phyloP scores from a whole-genome alignment of 352 stramenopile genomes.

The Halophytophthora batemanensis region DNA sequence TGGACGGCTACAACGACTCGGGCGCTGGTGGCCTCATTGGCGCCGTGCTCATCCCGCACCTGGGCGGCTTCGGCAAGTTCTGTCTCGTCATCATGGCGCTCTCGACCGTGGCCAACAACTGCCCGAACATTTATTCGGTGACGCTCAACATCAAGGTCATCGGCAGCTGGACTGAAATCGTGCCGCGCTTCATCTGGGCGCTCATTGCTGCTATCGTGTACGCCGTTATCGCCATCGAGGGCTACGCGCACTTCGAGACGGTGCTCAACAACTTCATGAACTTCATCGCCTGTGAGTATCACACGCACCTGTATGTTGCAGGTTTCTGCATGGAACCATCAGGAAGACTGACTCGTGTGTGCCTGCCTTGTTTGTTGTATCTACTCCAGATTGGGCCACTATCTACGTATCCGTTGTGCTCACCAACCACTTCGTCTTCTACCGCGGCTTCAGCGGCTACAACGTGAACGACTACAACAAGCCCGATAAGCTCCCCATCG shows the following conservation, averaged over 20 bases:
- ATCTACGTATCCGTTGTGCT: constrained; percentile 30
- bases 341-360: too few species aligned
- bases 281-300: constrained; percentile 46
- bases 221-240: constrained; percentile 27
- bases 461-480: constrained; percentile 37
- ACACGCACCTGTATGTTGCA: too few species aligned
- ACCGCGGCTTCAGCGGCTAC: constrained; percentile 31
- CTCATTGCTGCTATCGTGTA: constrained; percentile 34
- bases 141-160: constrained; percentile 44
- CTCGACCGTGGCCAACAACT: constrained; percentile 46
- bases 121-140: constrained; percentile 42
- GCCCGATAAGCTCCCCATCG: constrained; percentile 27
- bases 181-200: constrained; percentile 32
- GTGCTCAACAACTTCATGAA: constrained; percentile 55
- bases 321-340: too few species aligned
- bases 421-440: constrained; percentile 37
- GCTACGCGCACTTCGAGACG: constrained; percentile 33
- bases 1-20: constrained; percentile 33
- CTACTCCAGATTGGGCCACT: constrained; percentile 24
- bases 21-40: constrained; percentile 30
- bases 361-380: too few species aligned
- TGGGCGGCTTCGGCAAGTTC: constrained; percentile 36
- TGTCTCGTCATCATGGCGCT: constrained; percentile 42
- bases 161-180: constrained; percentile 22
- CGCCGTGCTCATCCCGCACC: constrained; percentile 27